Base-by-base conservation (phyloP, 106 monocot genomes). In the Allium fistulosum region DNA sequence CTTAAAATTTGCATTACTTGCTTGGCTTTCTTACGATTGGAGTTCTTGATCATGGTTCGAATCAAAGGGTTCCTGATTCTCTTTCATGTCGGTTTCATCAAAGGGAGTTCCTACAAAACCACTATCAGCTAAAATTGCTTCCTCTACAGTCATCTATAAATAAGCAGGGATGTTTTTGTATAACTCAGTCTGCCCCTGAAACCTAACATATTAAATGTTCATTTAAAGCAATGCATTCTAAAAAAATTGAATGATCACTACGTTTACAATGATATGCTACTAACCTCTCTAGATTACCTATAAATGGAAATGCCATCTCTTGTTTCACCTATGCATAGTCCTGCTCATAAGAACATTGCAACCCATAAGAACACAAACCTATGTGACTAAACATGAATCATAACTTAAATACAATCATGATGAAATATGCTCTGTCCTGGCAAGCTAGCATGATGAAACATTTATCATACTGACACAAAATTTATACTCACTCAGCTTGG, bases 251-350 rank as follows among this genome's bases (percentile, higher is more conserved):
- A 15, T 22, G 17, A 55, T 57, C 9, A 62, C 62, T 48, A 62
- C 53, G 59, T 48, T 53, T 62, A 26, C 22, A 55, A 68, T 66
- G 22, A 16, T 17, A 46, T 14, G 14, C n/a, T n/a, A 69, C 67
- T 17, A n/a, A 92, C 97, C 92, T 87, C 71, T 92, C 97, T 16
- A 93, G n/a, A 75, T 90, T 76, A 13, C 90, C 92, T 49, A 85
- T 65, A 72, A 99, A 99, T 6, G 97, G 92, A 85, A 80, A 93
- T 4, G 93, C 75, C 82, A 78, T 87, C n/a, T 89, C 97, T 53
- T 87, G 87, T 67, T 85, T 90, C n/a, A n/a, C n/a, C n/a, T n/a
- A n/a, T n/a, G 90, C 87, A 65, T 93, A 87, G 62, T 87, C 90
- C 97, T n/a, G n/a, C n/a, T n/a, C n/a, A n/a, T n/a, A n/a, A n/a